Evolutionary conservation across 1,284 basidiomycete genomes (phyloP), one percentile per base, ranked within the genome.

Genomic region (Microbotryomycetes sp.): DNA sequence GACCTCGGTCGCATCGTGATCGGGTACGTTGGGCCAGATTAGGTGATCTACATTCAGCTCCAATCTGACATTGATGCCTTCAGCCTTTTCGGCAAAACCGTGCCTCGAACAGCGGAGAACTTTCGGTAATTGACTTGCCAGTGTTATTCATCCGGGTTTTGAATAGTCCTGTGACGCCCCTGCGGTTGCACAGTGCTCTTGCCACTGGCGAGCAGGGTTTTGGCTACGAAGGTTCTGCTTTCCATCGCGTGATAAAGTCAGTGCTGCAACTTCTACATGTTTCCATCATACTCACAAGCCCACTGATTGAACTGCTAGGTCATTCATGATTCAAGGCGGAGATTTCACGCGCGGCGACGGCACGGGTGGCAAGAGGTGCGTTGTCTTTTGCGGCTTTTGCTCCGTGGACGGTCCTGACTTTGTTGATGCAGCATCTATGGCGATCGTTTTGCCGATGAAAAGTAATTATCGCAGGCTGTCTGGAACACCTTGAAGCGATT

Each of bases 131-230:
- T 24, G 31, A 21, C 24, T 28, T 51, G 27, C 27, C 9, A 11
- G 13, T 27, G 18, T 51, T 27, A n/a, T 26, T 26, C 29, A 6
- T 23, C 5, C 45, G 26, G 7, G 29, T 26, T 21, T 21, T 3
- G 18, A n/a, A 21, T 23, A 21, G 29, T 21, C 62, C 66, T 70
- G 67, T 66, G 69, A 23, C 2, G 1, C n/a, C n/a, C n/a, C n/a
- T n/a, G n/a, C n/a, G n/a, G n/a, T n/a, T 16, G n/a, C 18, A 26
- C 28, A 61, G 49, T 61, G 83, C 83, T 15, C 78, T 87, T 59
- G 75, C 80, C 52, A 84, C 83, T 47, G 91, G 93, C 62, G 81
- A 85, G 71, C 85, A 83, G 70, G 89, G 88, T 76, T 83, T 80
- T 66, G 84, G 85, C 18, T 87, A 86, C 80, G 80, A 85, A 77